Percentiles rank a stretch among this genome's conserved stretches.
These are phyloP conservation scores for Trichoderma virens DNA, from an alignment of 495 filamentous ascomycete genomes.

Conservation along the genomic window DNA sequence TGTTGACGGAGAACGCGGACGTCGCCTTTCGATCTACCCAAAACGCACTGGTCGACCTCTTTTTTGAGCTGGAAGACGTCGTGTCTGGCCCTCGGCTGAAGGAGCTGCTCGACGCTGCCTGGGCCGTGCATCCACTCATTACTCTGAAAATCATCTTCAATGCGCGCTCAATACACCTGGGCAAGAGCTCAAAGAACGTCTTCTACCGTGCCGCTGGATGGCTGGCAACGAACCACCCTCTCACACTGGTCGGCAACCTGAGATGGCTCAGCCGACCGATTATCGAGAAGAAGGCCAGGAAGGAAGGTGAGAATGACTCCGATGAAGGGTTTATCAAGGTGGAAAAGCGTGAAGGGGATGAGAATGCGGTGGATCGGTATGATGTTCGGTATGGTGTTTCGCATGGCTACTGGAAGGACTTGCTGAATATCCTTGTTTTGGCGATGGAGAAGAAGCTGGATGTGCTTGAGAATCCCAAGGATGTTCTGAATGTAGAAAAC, in stretches of 20 bases:
- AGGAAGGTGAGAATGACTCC: conserved; percentile 15
- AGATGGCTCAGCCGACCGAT: conserved; percentile 38
- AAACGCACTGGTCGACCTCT: conserved; percentile 33
- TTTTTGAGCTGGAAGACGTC: conserved; percentile 32
- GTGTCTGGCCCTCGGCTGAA: conserved; percentile 21
- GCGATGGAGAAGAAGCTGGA: conserved; percentile 28
- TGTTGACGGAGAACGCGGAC: conserved; percentile 35
- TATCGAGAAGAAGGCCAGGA: conserved; percentile 34
- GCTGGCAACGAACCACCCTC: conserved; percentile 35
- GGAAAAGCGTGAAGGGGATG: conserved; percentile 19
- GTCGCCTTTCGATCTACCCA: conserved; percentile 32
- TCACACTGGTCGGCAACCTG: conserved; percentile 35
- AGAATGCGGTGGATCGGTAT: conserved; percentile 13
- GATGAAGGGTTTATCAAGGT: conserved; percentile 18
- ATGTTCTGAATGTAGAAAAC: conserved; percentile 25
- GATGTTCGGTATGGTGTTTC: conserved; percentile 35
- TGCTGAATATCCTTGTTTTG: conserved; percentile 40
- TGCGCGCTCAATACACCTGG: conserved; percentile 42
- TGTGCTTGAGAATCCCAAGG: conserved; percentile 19
- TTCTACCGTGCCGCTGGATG: conserved; percentile 42
- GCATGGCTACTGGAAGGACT: conserved; percentile 45
- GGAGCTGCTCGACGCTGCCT: conserved; percentile 31
- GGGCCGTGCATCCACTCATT: conserved; percentile 29
- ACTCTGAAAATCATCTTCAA: conserved; percentile 46
- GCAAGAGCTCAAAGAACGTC: conserved; percentile 28